These are phyloP conservation scores for Globisporangium orthogonon DNA, from an alignment of 352 stramenopile genomes.

Conservation along the genomic window DNA sequence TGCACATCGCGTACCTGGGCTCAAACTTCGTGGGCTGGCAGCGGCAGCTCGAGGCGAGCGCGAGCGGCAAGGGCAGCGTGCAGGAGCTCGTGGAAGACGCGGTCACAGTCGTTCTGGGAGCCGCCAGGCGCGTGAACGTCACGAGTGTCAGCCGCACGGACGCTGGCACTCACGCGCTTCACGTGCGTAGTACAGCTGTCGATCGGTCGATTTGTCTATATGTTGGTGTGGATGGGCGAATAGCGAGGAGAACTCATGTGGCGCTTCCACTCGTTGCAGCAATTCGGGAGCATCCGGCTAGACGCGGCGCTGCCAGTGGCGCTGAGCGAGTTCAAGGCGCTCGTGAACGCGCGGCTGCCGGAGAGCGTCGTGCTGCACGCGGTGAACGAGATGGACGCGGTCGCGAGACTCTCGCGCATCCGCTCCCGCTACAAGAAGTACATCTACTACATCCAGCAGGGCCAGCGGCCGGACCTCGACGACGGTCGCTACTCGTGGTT, in stretches of 20 bases:
- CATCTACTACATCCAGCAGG: constrained; percentile 88
- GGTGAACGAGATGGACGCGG: constrained; percentile 24
- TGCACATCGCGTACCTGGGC: constrained; percentile 77
- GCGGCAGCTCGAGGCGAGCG: constrained; percentile 48
- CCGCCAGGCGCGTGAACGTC: constrained; percentile 62
- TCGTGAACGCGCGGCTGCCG: constrained; percentile 50
- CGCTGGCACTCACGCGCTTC: constrained; percentile 77
- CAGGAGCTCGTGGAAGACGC: constrained; percentile 75
- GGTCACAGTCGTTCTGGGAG: constrained; percentile 41
- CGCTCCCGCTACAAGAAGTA: constrained; percentile 86
- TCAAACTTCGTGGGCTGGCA: constrained; percentile 79
- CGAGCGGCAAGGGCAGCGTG: constrained; percentile 50
- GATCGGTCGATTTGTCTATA: too few species aligned
- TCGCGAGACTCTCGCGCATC: constrained; percentile 43
- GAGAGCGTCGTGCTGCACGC: constrained; percentile 43
- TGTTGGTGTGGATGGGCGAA: too few species aligned
- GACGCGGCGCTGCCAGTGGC: constrained; percentile 27
- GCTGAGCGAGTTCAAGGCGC: constrained; percentile 34
- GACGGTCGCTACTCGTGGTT: constrained; percentile 81
- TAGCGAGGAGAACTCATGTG: too few species aligned
- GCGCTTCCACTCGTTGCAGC: constrained; percentile 18
- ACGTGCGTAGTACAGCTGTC: constrained; percentile 27
- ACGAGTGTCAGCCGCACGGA: constrained; percentile 81
- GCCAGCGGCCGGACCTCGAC: constrained; percentile 56
- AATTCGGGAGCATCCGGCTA: constrained; percentile 81